These are phyloP conservation scores for Aciculosporium take DNA, from an alignment of 2,329 filamentous ascomycete species.

Conservation along the genomic window DNA sequence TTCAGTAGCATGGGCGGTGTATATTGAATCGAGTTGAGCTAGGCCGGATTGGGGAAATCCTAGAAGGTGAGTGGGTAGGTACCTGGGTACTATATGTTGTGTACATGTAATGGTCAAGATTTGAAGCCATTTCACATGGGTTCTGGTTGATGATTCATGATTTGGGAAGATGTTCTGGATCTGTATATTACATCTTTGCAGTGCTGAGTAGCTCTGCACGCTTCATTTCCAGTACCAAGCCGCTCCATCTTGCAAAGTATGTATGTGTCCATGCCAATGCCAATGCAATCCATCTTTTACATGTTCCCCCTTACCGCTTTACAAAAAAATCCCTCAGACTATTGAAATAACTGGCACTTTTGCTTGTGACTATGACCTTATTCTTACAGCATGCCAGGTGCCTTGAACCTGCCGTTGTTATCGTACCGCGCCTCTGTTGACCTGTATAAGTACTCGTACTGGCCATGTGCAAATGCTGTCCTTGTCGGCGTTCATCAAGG, in stretches of 20 bases:
- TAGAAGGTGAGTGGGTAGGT: too few relatives aligned
- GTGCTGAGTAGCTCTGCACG: not conserved
- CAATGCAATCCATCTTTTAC: not conserved
- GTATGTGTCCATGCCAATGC: not conserved
- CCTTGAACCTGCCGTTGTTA: slow-evolving; percentile 29
- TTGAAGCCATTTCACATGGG: too few relatives aligned
- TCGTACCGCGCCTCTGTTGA: slow-evolving; percentile 31
- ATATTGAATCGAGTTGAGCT: not conserved
- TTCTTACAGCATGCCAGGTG: slow-evolving; percentile 16
- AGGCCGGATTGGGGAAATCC: not conserved
- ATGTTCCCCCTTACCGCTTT: not conserved
- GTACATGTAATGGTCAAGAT: too few relatives aligned
- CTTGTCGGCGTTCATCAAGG: too few relatives aligned
- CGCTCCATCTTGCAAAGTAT: not conserved
- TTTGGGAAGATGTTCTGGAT: not conserved
- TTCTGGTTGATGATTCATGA: not conserved
- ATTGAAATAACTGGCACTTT: not conserved
- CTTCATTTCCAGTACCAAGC: not conserved
- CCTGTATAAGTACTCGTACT: not conserved
- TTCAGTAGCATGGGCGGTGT: too few relatives aligned
- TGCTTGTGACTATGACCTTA: too few relatives aligned
- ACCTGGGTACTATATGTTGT: too few relatives aligned
- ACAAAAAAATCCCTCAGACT: not conserved
- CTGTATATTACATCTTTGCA: not conserved
- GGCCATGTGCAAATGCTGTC: not conserved